A percentile compares a stretch with the other conserved stretches of the same genome.
Evolutionary conservation across 192 early-diverging fungal genomes (phyloP).

Genomic region (Podila minutissima): DNA sequence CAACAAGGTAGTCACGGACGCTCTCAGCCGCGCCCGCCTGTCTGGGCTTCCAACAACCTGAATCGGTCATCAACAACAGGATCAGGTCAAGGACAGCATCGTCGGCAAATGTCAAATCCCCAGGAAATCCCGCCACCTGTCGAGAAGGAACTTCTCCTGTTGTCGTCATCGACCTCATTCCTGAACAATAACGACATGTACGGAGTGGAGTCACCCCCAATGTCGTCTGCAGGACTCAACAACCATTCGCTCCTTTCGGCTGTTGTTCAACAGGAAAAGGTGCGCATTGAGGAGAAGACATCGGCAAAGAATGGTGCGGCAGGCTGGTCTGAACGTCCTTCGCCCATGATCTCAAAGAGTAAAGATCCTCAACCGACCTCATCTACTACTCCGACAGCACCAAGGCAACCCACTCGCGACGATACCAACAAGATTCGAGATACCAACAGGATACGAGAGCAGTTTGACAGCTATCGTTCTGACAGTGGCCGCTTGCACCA

Average conservation of each 20-base stretch:
- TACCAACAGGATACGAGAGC: slow-evolving; percentile 23
- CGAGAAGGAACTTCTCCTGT: slow-evolving; percentile 10
- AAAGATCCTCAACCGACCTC: not conserved
- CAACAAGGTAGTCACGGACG: not conserved
- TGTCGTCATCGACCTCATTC: slow-evolving; percentile 40
- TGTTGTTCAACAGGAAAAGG: slow-evolving; percentile 46
- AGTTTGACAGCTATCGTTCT: slow-evolving; percentile 38
- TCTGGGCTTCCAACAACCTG: slow-evolving; percentile 32
- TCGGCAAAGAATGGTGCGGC: slow-evolving; percentile 29
- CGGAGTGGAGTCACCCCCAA: slow-evolving; percentile 21
- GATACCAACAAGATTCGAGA: slow-evolving; percentile 21
- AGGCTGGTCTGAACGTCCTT: slow-evolving; percentile 44
- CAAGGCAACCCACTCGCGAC: slow-evolving; percentile 2
- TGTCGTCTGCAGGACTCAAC: slow-evolving; percentile 6
- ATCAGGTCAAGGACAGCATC: slow-evolving; percentile 20
- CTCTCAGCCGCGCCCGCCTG: slow-evolving; percentile 31
- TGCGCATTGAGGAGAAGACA: slow-evolving; percentile 36
- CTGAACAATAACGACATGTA: slow-evolving; percentile 12
- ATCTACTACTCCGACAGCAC: not conserved
- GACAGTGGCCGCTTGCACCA: slow-evolving; percentile 17
- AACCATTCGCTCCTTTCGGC: slow-evolving; percentile 24
- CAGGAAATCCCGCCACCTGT: slow-evolving; percentile 3
- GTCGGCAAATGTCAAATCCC: slow-evolving; percentile 19
- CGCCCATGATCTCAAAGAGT: slow-evolving; percentile 24
- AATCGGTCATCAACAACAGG: slow-evolving; percentile 16